These are phyloP conservation scores for Exserohilum rostratum DNA, from an alignment of 2,329 filamentous ascomycete species.

Conservation along the genomic window DNA sequence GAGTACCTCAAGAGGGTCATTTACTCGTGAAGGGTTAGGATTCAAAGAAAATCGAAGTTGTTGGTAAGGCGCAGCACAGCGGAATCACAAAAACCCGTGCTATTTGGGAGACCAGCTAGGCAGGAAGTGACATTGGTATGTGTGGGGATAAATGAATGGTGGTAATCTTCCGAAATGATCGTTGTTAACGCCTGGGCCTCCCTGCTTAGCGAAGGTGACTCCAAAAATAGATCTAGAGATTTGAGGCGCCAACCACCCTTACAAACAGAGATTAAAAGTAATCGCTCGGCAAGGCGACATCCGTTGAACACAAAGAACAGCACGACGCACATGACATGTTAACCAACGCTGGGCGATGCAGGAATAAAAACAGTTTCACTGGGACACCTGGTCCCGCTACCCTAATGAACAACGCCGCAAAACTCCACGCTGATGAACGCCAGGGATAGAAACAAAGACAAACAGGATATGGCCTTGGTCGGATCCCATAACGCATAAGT, in stretches of 20 bases:
- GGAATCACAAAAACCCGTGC: slow-evolving; percentile 8
- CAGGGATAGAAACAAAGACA: neutral
- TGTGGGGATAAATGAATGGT: slow-evolving; percentile 5
- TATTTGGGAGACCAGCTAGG: neutral
- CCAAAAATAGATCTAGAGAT: slow-evolving; percentile 13
- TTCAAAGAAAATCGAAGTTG: neutral
- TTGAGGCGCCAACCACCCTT: neutral
- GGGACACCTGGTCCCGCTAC: slow-evolving; percentile 1
- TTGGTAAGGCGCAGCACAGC: slow-evolving; percentile 4
- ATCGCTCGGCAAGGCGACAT: neutral
- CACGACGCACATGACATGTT: neutral
- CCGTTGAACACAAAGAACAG: slow-evolving; percentile 29
- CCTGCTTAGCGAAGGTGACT: slow-evolving; percentile 21
- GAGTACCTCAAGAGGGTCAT: neutral
- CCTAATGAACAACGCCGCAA: slow-evolving; percentile 1
- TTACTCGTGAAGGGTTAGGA: neutral
- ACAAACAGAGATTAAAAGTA: neutral
- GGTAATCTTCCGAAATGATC: neutral
- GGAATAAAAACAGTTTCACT: slow-evolving; percentile 10
- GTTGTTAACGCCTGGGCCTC: slow-evolving; percentile 9
- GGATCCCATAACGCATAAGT: neutral
- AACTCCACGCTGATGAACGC: slow-evolving; percentile 11
- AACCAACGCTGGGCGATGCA: slow-evolving; percentile 4
- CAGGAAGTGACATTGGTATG: neutral
- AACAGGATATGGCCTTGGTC: neutral